Evolutionary conservation across 495 filamentous ascomycete species (phyloP), one percentile per base, ranked within the genome.

Genomic region (Echria macrotheca): DNA sequence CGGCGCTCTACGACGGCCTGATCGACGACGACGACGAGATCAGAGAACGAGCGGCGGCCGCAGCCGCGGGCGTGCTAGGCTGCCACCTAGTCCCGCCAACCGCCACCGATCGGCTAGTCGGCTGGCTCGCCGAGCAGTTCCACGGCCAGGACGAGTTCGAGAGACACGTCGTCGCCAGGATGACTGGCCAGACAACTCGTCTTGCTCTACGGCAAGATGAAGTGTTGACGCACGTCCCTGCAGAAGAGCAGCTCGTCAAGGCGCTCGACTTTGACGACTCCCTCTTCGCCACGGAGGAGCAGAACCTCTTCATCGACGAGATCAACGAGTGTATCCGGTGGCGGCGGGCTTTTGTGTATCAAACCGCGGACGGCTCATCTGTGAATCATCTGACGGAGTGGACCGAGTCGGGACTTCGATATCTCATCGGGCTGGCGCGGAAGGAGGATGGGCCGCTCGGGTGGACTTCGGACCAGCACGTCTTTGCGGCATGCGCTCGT

Each of bases 1-100:
- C 68, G 1, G 68, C 69, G 0, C 69, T 80, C n/a, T 79, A 76
- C 57, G 65, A 68, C 74, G 55, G 52, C 53, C 71, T 96, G 0
- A 84, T 86, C 51, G 93, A 96, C 63, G 93, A 98, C 56, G 93
- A 96, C 55, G 87, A 94, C 36, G 91, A 95, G 32, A 73, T 95
- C 31, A 77, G 91, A 3, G 78, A 83, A 10, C 60, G 79, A 0
- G 85, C 81, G 7, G 81, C 90, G 3, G 24, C 29, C 2, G 66
- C 70, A 3, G 68, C 74, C 0, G 59, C 66, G 10, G 32, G 39
- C 18, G 49, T 83, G 4, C 39, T 78, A 0, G 56, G 60, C 7
- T 50, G 55, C 14, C 40, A 49, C n/a, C 47, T 71, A 2, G 55
- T 71, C 17, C 62, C 76, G 5, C 64, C 71, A 10, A 63, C 68